Evolutionary conservation across 495 filamentous ascomycete genomes (phyloP).

Genomic region (Penicillium macrosclerotiorum): DNA sequence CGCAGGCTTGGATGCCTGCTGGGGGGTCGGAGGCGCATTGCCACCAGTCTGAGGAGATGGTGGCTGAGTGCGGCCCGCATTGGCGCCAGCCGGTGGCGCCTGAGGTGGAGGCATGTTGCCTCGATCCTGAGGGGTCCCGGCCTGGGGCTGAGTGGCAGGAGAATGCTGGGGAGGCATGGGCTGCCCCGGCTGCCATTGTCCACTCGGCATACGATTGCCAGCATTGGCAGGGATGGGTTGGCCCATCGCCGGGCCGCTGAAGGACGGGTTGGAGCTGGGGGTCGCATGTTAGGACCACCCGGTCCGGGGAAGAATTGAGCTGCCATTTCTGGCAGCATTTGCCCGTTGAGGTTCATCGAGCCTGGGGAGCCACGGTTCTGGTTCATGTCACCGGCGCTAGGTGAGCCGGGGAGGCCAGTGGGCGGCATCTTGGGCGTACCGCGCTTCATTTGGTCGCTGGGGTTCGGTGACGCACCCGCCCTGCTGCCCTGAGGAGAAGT

Average conservation of each 20-base stretch:
- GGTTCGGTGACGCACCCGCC: conserved; percentile 83
- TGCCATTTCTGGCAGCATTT: conserved; percentile 67
- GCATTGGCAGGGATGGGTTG: conserved; percentile 52
- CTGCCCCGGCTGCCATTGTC: conserved; percentile 56
- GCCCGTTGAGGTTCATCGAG: conserved; percentile 70
- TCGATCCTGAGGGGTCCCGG: conserved; percentile 73
- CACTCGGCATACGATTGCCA: conserved; percentile 48
- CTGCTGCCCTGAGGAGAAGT: conserved; percentile 81
- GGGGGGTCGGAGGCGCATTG: conserved; percentile 84
- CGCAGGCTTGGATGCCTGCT: conserved; percentile 70
- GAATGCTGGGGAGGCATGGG: conserved; percentile 62
- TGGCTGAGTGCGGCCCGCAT: conserved; percentile 63
- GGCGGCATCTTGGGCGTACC: conserved; percentile 85
- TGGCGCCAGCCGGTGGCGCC: conserved; percentile 62
- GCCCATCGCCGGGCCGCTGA: conserved; percentile 62
- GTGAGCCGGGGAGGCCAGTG: conserved; percentile 71
- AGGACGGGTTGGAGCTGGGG: conserved; percentile 85
- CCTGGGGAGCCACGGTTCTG: conserved; percentile 82
- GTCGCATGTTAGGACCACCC: conserved; percentile 80
- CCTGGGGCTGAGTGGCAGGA: conserved; percentile 52
- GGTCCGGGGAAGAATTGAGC: conserved; percentile 53
- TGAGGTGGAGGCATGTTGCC: conserved; percentile 85
- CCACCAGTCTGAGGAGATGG: conserved; percentile 73
- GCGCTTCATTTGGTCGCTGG: conserved; percentile 83
- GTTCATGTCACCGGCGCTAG: conserved; percentile 73